Base-by-base conservation (phyloP, 1,284 basidiomycete species). In the Moesziomyces antarcticus region DNA sequence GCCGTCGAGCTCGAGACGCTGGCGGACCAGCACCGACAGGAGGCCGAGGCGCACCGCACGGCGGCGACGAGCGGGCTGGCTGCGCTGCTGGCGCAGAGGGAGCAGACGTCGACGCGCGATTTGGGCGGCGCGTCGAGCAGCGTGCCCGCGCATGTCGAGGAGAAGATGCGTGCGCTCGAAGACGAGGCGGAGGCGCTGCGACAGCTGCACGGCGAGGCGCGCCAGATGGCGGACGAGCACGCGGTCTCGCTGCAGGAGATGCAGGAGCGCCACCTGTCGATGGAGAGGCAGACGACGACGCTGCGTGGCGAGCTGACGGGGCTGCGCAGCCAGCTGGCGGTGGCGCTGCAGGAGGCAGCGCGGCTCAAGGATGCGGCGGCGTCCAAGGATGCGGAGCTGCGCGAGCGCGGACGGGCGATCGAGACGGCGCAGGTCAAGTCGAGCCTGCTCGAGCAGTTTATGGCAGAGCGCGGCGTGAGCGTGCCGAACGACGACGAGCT, bases 401-500 rank as follows among this genome's bases (percentile, higher is more conserved):
- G 86, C 43, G 90, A 92, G 56, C 90, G 89, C 78, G 83, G 87
- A 53, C 90, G 90, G 81, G 89, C 91, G 47, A 87, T 90, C 2
- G 88, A 91, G 5, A 92, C 94, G 60, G 87, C 90, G 0, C 89
- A 89, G 67, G 87, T 95, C 67, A 92, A 93, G 73, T 86, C 93
- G 67, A 89, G 88, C 37, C 91, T 94, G 86, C 87, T 99, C 66
- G 90, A 93, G 58, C 92, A 90, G 79, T 91, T 97, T 81, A 88
- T 98, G 55, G 89, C 90, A 44, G 97, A 99, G 80, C 91, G 93
- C 33, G 76, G 80, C 8, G 56, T 82, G 40, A 66, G 60, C 46
- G 65, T 83, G 44, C 82, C 82, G 18, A 75, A 74, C 57, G 82
- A 83, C 61, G 82, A 83, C 35, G 77, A 74, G 62, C 73, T 83